Evolutionary conservation across 2,329 filamentous ascomycete genomes (phyloP), one percentile per base, ranked within the genome.

Genomic region (Fusarium tupiense): DNA sequence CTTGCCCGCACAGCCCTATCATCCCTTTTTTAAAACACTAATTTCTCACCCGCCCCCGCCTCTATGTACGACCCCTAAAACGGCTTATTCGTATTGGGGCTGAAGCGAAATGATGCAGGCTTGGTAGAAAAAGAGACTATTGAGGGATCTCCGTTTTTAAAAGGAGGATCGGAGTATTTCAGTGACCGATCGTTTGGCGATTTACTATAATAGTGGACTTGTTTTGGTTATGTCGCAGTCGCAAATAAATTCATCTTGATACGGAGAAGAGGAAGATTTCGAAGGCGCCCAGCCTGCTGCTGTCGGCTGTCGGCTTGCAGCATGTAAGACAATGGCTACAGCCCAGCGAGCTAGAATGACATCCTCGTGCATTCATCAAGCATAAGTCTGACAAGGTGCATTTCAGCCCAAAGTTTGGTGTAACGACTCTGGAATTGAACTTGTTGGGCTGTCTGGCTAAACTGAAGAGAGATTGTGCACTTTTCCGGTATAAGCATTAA

Each of bases 21-120:
- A 31, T 38, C 24, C 38, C 52, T 46, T 38, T 8, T 33, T 26
- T 13, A 10, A 29, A 12, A 29, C 12, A 22, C 68, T 71, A 71
- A 61, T 65, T 71, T 69, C 65, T 65, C 59, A 71, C 65, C 37
- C 17, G 44, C 41, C 37, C 40, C 13, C 38, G 57, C 57, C 29
- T 11, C 3, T 2, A 24, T 40, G 52, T 58, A n/a, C 24, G 6
- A 12, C 17, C 13, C 14, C 50, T 31, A 37, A 37, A 44, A 20
- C 7, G 10, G 17, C 12, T 29, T 31, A 24, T 54, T 46, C 46
- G 26, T 33, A 37, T 52, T 64, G 52, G 31, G 61, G 46, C 53
- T 64, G 33, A 56, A 13, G 17, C 22, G 64, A 31, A 24, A 37
- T 24, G 8, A 38, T 49, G n/a, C 10, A n/a, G 41, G 35, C 46